Evolutionary conservation across 176 grass and related monocot species (phyloP), one percentile per base, ranked within the genome.

Genomic region (Carex pumila): DNA sequence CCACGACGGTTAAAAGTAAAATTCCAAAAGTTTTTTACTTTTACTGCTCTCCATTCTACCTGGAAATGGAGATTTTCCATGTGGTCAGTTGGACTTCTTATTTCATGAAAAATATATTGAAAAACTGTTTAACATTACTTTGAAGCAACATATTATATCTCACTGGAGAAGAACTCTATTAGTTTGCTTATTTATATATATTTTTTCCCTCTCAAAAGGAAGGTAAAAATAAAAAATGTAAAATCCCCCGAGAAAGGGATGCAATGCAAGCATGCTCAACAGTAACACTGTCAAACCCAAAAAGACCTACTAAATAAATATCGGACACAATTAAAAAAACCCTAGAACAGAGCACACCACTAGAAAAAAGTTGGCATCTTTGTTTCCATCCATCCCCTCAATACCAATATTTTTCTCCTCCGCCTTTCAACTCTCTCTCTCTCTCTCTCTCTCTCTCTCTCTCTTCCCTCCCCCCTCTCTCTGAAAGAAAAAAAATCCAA

Each of bases 321-420:
- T 61, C 31, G 53, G 19, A 66, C 37, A 65, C 18, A 82, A 65
- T 30, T 39, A 81, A 64, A 82, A 52, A 68, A 83, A 83, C 62
- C 81, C 81, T 83, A 83, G 12, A 68, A 83, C 45, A 83, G 64
- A 83, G 81, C 80, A 83, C 81, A 83, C 81, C 61, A 66, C 81
- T 83, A 83, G 81, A 83, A 83, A 83, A 83, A 83, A 66, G 43
- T 83, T 43, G 62, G 81, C 61, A 83, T 69, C 81, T 83, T 69
- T 83, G 81, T 83, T 83, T 82, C n/a, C 79, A 53, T 83, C 43
- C n/a, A 53, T 83, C 43, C n/a, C 19, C 6, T 83, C 41, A 83
- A 52, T 83, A 82, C 69, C 41, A 83, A 52, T 83, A 82, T 50
- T 83, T 83, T 66, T 83, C 81, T 83, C 80, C 41, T 63, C 34